Percentiles rank a stretch among this genome's conserved stretches.
phyloP scores from a whole-genome alignment of 2,329 filamentous ascomycete genomes.

The Cladorrhinum sp. region DNA sequence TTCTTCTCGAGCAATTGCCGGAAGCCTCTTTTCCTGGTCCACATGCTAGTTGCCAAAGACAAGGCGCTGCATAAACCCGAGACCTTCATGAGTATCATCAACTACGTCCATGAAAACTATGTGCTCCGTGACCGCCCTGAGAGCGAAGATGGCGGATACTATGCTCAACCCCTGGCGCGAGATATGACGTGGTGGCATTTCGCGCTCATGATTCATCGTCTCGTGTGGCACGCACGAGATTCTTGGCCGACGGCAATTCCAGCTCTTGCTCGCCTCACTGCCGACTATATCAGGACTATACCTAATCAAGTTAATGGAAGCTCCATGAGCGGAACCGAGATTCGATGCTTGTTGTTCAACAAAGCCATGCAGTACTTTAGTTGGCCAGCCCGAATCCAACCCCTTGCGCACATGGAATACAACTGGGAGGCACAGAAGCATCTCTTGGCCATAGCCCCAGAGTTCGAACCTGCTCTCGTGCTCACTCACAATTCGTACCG shows the following conservation, averaged over 20 bases:
- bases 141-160: constrained; percentile 10
- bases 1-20: constrained; percentile 33
- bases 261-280: constrained; percentile 29
- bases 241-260: constrained; percentile 33
- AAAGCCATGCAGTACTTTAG: constrained; percentile 37
- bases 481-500: constrained; percentile 51
- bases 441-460: constrained; percentile 51
- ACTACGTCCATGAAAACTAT: constrained; percentile 33
- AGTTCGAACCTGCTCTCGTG: constrained; percentile 46
- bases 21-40: constrained; percentile 41
- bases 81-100: constrained; percentile 34
- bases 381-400: constrained; percentile 32
- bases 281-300: constrained; percentile 28
- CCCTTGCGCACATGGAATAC: constrained; percentile 38
- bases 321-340: constrained; percentile 26
- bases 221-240: constrained; percentile 29
- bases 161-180: constrained; percentile 7
- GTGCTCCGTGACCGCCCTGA: constrained; percentile 17
- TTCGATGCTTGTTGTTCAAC: constrained; percentile 41
- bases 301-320: neutral
- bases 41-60: constrained; percentile 36
- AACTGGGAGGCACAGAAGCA: constrained; percentile 58
- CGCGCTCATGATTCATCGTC: constrained; percentile 26
- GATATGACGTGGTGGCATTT: constrained; percentile 26
- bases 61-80: constrained; percentile 32